These are phyloP conservation scores for Sporopachydermia quercuum DNA, from an alignment of 805 yeast genomes.

Conservation along the genomic window DNA sequence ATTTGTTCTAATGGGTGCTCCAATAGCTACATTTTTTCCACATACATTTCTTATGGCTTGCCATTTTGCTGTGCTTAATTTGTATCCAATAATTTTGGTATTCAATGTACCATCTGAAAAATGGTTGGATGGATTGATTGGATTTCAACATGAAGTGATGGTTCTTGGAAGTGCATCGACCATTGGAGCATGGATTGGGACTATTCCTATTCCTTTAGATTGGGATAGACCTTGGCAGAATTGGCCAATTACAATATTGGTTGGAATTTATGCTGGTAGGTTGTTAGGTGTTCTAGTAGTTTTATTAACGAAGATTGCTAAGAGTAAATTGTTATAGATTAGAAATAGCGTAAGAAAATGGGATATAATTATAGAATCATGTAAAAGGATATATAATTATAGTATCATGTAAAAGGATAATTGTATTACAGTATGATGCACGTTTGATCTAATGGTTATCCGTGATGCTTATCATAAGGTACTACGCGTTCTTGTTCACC, in stretches of 20 bases:
- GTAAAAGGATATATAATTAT: too few relatives aligned
- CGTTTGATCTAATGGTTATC: too few relatives aligned
- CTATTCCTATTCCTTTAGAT: constrained; percentile 84
- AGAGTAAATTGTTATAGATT: too few relatives aligned
- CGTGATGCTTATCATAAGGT: too few relatives aligned
- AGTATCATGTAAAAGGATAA: too few relatives aligned
- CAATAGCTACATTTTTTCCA: constrained; percentile 33
- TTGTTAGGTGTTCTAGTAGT: constrained; percentile 40
- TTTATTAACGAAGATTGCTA: neutral
- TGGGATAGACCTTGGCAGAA: constrained; percentile 98
- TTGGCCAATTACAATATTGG: constrained; percentile 83
- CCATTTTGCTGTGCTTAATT: constrained; percentile 44
- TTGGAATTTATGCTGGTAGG: constrained; percentile 68
- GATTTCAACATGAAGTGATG: constrained; percentile 17
- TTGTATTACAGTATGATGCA: too few relatives aligned
- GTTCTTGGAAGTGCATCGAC: constrained; percentile 28
- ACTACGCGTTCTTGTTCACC: too few relatives aligned
- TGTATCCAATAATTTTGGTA: constrained; percentile 47
- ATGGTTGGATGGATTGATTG: constrained; percentile 22
- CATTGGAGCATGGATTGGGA: constrained; percentile 86
- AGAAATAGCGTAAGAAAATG: too few relatives aligned
- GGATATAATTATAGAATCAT: too few relatives aligned
- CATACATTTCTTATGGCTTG: constrained; percentile 48
- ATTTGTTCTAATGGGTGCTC: constrained; percentile 68
- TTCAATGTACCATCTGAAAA: constrained; percentile 36